Evolutionary conservation across 1,284 basidiomycete species (phyloP).

Genomic region (Schizopora paradoxa): DNA sequence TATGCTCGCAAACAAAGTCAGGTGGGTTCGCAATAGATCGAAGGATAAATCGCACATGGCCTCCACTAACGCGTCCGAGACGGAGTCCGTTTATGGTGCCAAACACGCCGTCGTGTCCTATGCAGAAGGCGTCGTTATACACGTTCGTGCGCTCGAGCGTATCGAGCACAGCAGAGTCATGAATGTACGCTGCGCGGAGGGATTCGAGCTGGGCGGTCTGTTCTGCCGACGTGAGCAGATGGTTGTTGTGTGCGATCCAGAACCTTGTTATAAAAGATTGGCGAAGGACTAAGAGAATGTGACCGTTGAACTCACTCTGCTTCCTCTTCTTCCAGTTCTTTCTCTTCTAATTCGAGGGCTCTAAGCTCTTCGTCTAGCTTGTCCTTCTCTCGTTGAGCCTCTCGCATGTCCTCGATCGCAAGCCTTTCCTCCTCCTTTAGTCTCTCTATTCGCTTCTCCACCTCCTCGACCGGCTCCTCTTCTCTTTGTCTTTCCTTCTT

Average conservation of each 20-base stretch:
- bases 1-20: slow-evolving; percentile 27
- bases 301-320: slow-evolving; percentile 63
- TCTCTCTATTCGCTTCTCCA: slow-evolving; percentile 65
- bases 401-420: slow-evolving; percentile 68
- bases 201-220: slow-evolving; percentile 67
- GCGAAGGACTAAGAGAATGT: slow-evolving; percentile 12
- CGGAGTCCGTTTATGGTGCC: slow-evolving; percentile 97
- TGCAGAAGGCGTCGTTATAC: slow-evolving; percentile 98
- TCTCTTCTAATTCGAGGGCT: slow-evolving; percentile 71
- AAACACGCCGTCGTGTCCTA: slow-evolving; percentile 90
- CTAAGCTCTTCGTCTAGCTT: slow-evolving; percentile 71
- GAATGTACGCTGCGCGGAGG: slow-evolving; percentile 68
- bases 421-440: slow-evolving; percentile 70
- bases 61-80: slow-evolving; percentile 78
- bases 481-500: slow-evolving; percentile 68
- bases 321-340: slow-evolving; percentile 69
- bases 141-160: slow-evolving; percentile 93
- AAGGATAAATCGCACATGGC: slow-evolving; percentile 45
- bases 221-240: slow-evolving; percentile 58
- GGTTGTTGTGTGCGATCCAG: slow-evolving; percentile 75
- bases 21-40: neutral
- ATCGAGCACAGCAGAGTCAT: slow-evolving; percentile 71
- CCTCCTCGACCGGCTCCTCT: slow-evolving; percentile 56
- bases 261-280: slow-evolving; percentile 48
- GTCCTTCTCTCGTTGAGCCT: slow-evolving; percentile 69